These are phyloP conservation scores for Flammula alnicola DNA, from an alignment of 1,284 basidiomycete genomes.

Conservation along the genomic window DNA sequence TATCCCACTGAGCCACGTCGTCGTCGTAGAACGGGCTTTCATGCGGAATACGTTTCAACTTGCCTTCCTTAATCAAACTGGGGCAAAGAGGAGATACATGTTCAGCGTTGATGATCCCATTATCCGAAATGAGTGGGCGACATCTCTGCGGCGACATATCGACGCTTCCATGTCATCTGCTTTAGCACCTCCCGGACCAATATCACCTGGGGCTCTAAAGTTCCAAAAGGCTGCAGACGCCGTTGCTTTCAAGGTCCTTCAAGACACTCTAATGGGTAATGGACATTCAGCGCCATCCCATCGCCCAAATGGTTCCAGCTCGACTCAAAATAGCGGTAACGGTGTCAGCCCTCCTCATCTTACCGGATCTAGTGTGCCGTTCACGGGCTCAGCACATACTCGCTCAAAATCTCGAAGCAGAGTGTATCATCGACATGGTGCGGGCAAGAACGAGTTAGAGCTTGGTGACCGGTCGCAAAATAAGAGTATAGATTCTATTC, in stretches of 20 bases:
- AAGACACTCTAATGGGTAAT: conserved; percentile 75
- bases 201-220: conserved; percentile 43
- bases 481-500: conserved; percentile 37
- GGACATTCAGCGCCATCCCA: conserved; percentile 3
- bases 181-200: conserved; percentile 36
- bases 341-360: conserved; percentile 12
- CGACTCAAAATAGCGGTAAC: conserved; percentile 17
- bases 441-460: conserved; percentile 64
- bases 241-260: conserved; percentile 80
- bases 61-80: conserved; percentile 76
- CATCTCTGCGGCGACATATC: conserved; percentile 72
- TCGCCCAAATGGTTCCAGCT: conserved; percentile 19
- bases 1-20: conserved; percentile 74
- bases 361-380: conserved; percentile 15
- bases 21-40: conserved; percentile 87
- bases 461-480: conserved; percentile 37
- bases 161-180: conserved; percentile 46
- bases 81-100: conserved; percentile 84
- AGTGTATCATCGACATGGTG: conserved; percentile 63
- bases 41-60: conserved; percentile 95
- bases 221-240: conserved; percentile 69
- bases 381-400: conserved; percentile 41
- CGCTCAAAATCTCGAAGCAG: conserved; percentile 75
- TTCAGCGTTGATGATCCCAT: conserved; percentile 86
- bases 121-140: conserved; percentile 76